Evolutionary conservation across 441 rosid species (phyloP).

Genomic region (Adansonia gregorii): DNA sequence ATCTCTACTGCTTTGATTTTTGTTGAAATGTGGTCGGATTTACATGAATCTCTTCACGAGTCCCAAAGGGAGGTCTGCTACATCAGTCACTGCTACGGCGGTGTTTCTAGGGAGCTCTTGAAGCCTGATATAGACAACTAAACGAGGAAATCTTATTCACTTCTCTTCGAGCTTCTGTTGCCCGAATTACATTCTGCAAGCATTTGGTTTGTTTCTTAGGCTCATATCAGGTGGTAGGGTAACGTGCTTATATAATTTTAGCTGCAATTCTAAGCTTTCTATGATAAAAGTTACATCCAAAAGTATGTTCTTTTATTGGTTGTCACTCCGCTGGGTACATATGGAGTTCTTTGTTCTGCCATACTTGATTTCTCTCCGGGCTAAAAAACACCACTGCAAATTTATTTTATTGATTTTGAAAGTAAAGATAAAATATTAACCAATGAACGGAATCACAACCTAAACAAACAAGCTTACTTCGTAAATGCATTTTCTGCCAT

Average conservation of each 20-base stretch:
- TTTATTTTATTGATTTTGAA: neutral
- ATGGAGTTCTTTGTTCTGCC: constrained; percentile 1
- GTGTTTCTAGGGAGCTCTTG: neutral
- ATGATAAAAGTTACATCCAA: neutral
- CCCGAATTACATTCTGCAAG: neutral
- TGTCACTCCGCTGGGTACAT: neutral
- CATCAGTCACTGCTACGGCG: neutral
- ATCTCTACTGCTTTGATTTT: no score
- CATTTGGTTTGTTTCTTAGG: neutral
- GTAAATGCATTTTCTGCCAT: neutral
- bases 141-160: neutral
- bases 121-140: neutral
- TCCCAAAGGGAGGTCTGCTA: neutral
- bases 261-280: neutral
- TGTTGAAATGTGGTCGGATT: neutral
- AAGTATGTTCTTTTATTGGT: neutral
- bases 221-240: neutral
- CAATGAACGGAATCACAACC: neutral
- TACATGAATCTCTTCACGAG: neutral
- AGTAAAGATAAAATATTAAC: neutral
- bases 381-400: neutral
- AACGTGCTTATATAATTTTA: neutral
- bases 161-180: neutral
- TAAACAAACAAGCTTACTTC: neutral
- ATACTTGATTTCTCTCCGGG: neutral